These are phyloP conservation scores for Sporothrix brasiliensis DNA, from an alignment of 2,329 filamentous ascomycete genomes.

Conservation along the genomic window DNA sequence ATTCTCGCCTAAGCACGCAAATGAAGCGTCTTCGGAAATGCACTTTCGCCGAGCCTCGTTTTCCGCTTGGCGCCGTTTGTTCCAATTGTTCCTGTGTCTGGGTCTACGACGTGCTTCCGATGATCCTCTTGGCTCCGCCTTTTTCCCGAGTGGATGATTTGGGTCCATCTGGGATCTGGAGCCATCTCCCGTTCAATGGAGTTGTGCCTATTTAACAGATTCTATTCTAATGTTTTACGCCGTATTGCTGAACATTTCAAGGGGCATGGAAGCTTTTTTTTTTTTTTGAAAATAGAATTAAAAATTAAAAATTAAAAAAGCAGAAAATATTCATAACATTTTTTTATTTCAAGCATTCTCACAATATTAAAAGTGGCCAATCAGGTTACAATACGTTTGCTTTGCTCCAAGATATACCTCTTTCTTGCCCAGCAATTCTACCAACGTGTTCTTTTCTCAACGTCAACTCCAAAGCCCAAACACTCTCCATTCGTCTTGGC, in stretches of 20 bases:
- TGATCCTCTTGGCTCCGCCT: background rate
- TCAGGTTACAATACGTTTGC: background rate
- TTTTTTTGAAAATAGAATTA: background rate
- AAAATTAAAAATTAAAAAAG: background rate
- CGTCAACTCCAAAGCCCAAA: background rate
- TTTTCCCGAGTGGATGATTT: constrained; percentile 16
- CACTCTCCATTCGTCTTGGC: constrained; percentile 20
- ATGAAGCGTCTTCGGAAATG: constrained; percentile 14
- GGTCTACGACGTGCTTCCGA: background rate
- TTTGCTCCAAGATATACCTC: background rate
- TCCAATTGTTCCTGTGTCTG: background rate
- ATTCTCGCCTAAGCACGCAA: constrained; percentile 24
- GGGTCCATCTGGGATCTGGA: background rate
- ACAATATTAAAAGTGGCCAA: background rate
- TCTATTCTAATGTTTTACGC: too few relatives aligned
- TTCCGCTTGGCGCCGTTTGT: background rate
- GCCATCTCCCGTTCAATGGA: background rate
- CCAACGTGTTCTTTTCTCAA: constrained; percentile 13
- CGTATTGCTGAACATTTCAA: too few relatives aligned
- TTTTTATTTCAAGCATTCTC: too few relatives aligned
- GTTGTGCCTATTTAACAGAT: background rate
- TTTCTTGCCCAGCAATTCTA: background rate
- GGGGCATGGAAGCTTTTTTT: too few relatives aligned
- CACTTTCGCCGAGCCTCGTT: constrained; percentile 6
- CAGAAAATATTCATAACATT: background rate